phyloP scores from a whole-genome alignment of 345 rosid genomes.

The Isatis tinctoria region DNA sequence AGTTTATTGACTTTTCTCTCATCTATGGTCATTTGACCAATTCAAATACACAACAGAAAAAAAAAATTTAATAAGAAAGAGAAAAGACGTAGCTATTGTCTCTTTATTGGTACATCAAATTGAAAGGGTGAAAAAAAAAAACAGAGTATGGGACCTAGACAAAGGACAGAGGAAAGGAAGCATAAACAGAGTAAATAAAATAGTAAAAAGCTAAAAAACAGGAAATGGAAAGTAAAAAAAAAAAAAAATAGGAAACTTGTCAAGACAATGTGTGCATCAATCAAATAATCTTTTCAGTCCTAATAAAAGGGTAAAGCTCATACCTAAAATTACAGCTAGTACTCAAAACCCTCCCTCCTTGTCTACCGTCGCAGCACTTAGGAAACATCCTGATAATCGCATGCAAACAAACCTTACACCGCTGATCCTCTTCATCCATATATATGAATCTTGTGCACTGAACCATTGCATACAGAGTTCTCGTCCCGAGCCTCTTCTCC shows the following conservation, averaged over 20 bases:
- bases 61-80: no score
- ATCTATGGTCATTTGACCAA: no score
- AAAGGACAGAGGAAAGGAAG: no score
- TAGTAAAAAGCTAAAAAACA: no score
- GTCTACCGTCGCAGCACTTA: constrained; percentile 19
- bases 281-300: constrained; percentile 20
- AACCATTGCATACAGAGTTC: neutral
- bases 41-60: no score
- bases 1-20: no score
- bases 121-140: no score
- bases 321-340: constrained; percentile 7
- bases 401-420: neutral
- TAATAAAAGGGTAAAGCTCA: constrained; percentile 10
- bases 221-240: neutral
- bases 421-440: no score
- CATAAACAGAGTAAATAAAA: no score
- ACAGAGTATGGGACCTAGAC: no score
- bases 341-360: constrained; percentile 6
- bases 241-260: neutral
- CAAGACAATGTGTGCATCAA: neutral
- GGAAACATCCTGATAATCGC: constrained; percentile 22
- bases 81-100: no score
- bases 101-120: no score
- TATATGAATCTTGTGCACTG: neutral
- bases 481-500: neutral